Percentiles rank a stretch among this genome's conserved stretches.
phyloP scores from a whole-genome alignment of 2,329 filamentous ascomycete species.

The Shiraia bambusicola region DNA sequence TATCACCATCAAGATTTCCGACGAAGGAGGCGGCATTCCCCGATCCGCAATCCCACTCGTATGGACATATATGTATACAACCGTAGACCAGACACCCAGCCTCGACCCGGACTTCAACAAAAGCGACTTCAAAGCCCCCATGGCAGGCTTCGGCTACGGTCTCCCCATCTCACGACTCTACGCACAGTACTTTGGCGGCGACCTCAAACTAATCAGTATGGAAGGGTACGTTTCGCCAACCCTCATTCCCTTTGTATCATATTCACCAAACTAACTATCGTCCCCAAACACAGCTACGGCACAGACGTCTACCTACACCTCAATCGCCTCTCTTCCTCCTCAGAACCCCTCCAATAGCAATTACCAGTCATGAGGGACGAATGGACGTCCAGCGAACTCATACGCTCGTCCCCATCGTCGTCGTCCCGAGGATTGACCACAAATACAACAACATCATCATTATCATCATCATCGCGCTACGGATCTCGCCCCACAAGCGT shows the following conservation, averaged over 20 bases:
- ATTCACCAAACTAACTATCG: constrained; percentile 27
- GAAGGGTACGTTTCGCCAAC: constrained; percentile 78
- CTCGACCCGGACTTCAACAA: constrained; percentile 98
- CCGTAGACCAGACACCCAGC: constrained; percentile 91
- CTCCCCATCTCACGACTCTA: constrained; percentile 92
- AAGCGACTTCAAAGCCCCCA: constrained; percentile 97
- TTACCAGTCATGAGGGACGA: constrained; percentile 85
- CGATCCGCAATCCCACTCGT: constrained; percentile 90
- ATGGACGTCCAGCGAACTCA: constrained; percentile 46
- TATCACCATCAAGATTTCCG: constrained; percentile 97
- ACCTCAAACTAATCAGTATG: constrained; percentile 98
- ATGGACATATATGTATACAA: constrained; percentile 99
- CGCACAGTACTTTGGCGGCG: constrained; percentile 94
- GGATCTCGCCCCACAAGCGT: constrained; percentile 31
- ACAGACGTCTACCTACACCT: constrained; percentile 98
- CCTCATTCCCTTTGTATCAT: background rate
- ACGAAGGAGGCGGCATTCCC: constrained; percentile 95
- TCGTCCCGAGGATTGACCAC: constrained; percentile 62
- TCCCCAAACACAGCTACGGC: constrained; percentile 69
- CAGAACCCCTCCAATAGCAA: constrained; percentile 92
- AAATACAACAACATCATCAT: constrained; percentile 12
- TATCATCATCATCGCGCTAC: background rate
- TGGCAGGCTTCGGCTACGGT: constrained; percentile 99
- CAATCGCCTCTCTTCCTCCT: constrained; percentile 91
- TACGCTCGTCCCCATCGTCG: constrained; percentile 15